Base-by-base conservation (phyloP, 805 yeast species). In the Blastobotrys attinorum region DNA sequence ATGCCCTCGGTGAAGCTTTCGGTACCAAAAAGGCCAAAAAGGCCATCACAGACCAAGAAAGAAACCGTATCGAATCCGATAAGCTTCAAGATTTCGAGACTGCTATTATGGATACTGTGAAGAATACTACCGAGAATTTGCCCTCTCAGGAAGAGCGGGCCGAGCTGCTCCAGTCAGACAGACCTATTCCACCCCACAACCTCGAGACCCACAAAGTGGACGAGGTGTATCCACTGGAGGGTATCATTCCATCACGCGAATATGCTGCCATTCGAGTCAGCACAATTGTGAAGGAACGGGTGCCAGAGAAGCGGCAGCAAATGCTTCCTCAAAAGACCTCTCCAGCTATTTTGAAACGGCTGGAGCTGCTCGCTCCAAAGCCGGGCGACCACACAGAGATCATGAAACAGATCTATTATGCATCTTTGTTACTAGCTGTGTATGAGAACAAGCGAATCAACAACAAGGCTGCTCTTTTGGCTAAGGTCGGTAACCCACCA, bases 11-110 rank as follows among this genome's bases (percentile, higher is more conserved):
- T 58, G 90, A 87, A 65, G 94, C 92, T 2, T 92, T 92, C 56
- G 98, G 98, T 73, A 90, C 98, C 46, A 89, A 85, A 68, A 89
- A 80, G 68, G 97, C 97, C 49, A 90, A 87, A 69, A 83, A 86
- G 55, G 95, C 95, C 29, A 83, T 92, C 57, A 68, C 76, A 41
- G 90, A 82, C 60, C 65, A 79, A 56, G 92, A 81, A 57, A 78
- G 83, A 62, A 92, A 92, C 66, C 74, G 83, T 55, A 80, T 92
- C 58, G 97, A 92, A 60, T 75, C 96, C 2, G 94, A 78, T 42
- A 76, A 79, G 62, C 73, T 92, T 52, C 83, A 75, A 44, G 82
- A 74, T 47, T 69, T 79, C 41, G 92, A 90, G 60, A 62, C 77
- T 47, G 92, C 85, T 54, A 89, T 90, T 55, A 78, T 88, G 43